These are phyloP conservation scores for Aegilops bicornis DNA, from an alignment of 176 grass and related monocot genomes.

Conservation along the genomic window DNA sequence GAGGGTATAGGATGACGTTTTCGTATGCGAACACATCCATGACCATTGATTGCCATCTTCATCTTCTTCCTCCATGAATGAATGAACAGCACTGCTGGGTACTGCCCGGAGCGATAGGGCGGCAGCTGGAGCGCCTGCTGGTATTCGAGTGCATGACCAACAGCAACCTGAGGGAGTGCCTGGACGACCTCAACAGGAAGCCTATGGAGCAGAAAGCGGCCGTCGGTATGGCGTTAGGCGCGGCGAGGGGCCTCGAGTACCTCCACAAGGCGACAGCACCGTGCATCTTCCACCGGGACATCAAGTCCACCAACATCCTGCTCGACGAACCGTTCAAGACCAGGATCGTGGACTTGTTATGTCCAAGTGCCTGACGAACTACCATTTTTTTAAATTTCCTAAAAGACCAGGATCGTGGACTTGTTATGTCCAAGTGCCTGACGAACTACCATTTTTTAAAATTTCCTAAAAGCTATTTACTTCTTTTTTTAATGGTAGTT, in stretches of 20 bases:
- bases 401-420: constrained; percentile 84
- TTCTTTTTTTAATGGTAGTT: too few relatives aligned
- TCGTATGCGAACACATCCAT: too few relatives aligned
- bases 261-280: constrained; percentile 90
- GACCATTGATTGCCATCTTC: not conserved
- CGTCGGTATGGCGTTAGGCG: constrained; percentile 62
- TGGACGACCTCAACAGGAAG: constrained; percentile 71
- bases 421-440: constrained; percentile 94
- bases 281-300: constrained; percentile 87
- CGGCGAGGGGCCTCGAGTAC: constrained; percentile 85
- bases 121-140: constrained; percentile 75
- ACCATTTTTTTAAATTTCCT: too few relatives aligned
- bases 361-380: constrained; percentile 74
- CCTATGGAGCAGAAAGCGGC: constrained; percentile 81
- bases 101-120: constrained; percentile 73
- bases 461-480: too few relatives aligned
- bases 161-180: constrained; percentile 81
- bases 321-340: constrained; percentile 68
- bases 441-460: not conserved
- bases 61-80: not conserved
- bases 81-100: constrained; percentile 61
- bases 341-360: constrained; percentile 94
- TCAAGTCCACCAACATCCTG: constrained; percentile 96
- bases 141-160: constrained; percentile 88
- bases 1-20: too few relatives aligned